Evolutionary conservation across 2,329 filamentous ascomycete genomes (phyloP), one percentile per base, ranked within the genome.

Genomic region (Onygenales sp.): DNA sequence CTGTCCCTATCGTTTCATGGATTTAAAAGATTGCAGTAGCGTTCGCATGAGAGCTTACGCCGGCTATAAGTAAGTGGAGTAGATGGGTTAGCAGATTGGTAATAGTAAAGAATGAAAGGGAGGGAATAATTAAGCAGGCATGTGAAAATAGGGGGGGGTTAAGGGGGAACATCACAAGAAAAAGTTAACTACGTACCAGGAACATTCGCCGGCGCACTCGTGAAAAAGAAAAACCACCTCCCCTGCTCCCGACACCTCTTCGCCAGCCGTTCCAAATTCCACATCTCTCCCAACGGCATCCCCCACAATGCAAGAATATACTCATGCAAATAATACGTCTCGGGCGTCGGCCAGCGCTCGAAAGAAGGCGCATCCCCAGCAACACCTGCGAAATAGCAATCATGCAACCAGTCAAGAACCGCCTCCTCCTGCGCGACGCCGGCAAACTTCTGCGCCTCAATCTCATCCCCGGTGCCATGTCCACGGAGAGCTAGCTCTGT

Each of bases 341-440:
- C 58, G 7, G 60, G 54, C 5, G 79, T 78, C 2, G 83, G 82
- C 67, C 81, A 80, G 0, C 78, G 75, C 69, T 89, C 85, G 57
- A 88, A 86, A 0, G 78, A 73, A 17, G 78, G 79, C 10, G 76
- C 71, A 63, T 89, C 85, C 0, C 82, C 81, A 0, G 78, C 82
- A 1, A 85, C 83, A 0, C 80, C 81, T 0, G 84, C 75, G 59
- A 89, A 87, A 51, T 84, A 82, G 58, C 77, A 80, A 61, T 88
- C 82, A 71, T 86, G 85, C 55, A 88, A 57, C 84, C 84, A 89
- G 51, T 80, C 77, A 7, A 81, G 70, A 3, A 83, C 76, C 44
- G 77, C 76, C 47, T 79, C 68, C 49, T 79, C 77, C 58, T 80
- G 78, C 46, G 72, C 72, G 2, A 82, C 54, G 0, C 79, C 79